Evolutionary conservation across 805 yeast species (phyloP), one percentile per base, ranked within the genome.

Genomic region (Schizosaccharomyces octosporus): DNA sequence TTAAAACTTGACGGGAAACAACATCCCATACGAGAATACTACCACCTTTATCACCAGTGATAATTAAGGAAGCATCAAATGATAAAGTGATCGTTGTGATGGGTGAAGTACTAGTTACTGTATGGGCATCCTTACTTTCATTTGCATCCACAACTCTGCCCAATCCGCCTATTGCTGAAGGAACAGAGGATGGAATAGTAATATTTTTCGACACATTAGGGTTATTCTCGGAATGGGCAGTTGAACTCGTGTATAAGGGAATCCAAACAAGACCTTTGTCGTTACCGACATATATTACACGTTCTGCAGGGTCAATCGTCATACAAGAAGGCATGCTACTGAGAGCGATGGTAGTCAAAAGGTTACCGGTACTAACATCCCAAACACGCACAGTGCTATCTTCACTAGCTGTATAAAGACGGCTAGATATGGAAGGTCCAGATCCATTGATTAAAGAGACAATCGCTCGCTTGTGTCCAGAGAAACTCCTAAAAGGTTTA

Each of bases 231-330:
- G 72, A 5, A 71, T 64, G n/a, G 74, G 72, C 0, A 69, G 62
- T 5, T 67, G 65, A 19, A 70, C 69, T 17, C 72, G 69, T 31
- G 58, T 55, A 31, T 45, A 59, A 59, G 27, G 17, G 71, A 71
- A 64, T 70, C 71, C 60, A 85, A 69, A 9, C 81, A 78, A 5
- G 84, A 75, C 41, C 73, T 68, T 63, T 51, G 7, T 51, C 57
- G 82, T 75, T 51, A 86, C 95, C 96, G 7, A 78, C 79, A 68
- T 84, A 89, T 1, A 85, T 62, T 2, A 80, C 76, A 66, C 97
- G 75, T 66, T 81, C 85, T 0, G 88, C 86, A 0, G 93, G 87
- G 69, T 89, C 97, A 6, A 79, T 72, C 0, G 80, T 76, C 9
- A 89, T 62, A 19, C 83, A 72, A 31, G 77, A 76, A 13, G 87